Evolutionary conservation across 75 land plant genomes (phyloP).

Genomic region (Pinus albicaulis): DNA sequence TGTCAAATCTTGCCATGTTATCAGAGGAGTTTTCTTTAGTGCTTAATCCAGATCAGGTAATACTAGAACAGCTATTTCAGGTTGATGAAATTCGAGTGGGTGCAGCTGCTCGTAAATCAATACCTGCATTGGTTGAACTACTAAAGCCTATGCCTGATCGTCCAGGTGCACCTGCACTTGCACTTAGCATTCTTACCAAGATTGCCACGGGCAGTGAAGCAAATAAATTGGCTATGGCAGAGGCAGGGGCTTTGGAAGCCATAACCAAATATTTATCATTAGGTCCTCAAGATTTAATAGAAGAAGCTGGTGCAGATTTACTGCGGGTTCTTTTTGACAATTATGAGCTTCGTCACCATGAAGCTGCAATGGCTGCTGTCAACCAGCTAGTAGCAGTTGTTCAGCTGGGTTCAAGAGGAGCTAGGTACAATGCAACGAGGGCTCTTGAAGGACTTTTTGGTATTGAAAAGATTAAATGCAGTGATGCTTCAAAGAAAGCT

Average conservation of each 20-base stretch:
- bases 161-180: slow-evolving; percentile 56
- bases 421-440: slow-evolving; percentile 37
- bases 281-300: slow-evolving; percentile 49
- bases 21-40: slow-evolving; percentile 39
- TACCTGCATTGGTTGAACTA: slow-evolving; percentile 46
- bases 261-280: slow-evolving; percentile 43
- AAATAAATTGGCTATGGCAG: slow-evolving; percentile 49
- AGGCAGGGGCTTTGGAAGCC: slow-evolving; percentile 51
- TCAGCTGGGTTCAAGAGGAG: slow-evolving; percentile 35
- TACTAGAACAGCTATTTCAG: slow-evolving; percentile 41
- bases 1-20: slow-evolving; percentile 26
- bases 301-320: slow-evolving; percentile 46
- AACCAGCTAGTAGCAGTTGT: slow-evolving; percentile 48
- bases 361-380: slow-evolving; percentile 38
- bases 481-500: slow-evolving; percentile 44
- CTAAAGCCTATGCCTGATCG: slow-evolving; percentile 45
- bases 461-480: slow-evolving; percentile 29
- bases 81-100: slow-evolving; percentile 46
- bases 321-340: slow-evolving; percentile 36
- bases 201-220: slow-evolving; percentile 35
- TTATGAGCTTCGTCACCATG: slow-evolving; percentile 39
- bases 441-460: slow-evolving; percentile 39
- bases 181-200: slow-evolving; percentile 35
- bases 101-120: slow-evolving; percentile 51
- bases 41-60: slow-evolving; percentile 45